phyloP scores from a whole-genome alignment of 1,139 yeast species.

The Pichia sp. region DNA sequence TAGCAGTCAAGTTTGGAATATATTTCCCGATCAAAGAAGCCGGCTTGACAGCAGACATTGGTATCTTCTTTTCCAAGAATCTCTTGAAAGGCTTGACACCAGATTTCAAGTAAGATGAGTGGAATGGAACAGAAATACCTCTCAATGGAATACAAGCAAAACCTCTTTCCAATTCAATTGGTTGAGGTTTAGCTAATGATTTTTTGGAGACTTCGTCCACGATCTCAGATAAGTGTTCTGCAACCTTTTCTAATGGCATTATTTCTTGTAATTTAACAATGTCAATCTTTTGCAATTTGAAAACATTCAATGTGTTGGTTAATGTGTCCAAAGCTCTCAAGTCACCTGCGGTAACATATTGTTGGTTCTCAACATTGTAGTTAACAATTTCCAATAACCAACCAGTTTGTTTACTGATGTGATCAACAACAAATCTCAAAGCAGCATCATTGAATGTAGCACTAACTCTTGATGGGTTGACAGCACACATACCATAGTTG shows the following conservation, averaged over 20 bases:
- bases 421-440: slow-evolving; percentile 88
- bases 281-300: slow-evolving; percentile 91
- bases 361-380: slow-evolving; percentile 96
- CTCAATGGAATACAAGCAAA: slow-evolving; percentile 96
- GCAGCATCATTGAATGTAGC: slow-evolving; percentile 90
- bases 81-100: slow-evolving; percentile 99
- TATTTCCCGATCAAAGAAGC: slow-evolving; percentile 89
- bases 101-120: slow-evolving; percentile 91
- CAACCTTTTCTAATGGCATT: slow-evolving; percentile 82
- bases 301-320: slow-evolving; percentile 86
- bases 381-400: slow-evolving; percentile 98
- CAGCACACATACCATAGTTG: slow-evolving; percentile 98
- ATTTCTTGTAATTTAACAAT: slow-evolving; percentile 81
- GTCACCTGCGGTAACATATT: slow-evolving; percentile 98
- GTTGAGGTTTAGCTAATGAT: slow-evolving; percentile 85
- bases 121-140: slow-evolving; percentile 99
- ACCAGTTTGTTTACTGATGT: slow-evolving; percentile 72
- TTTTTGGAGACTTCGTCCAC: slow-evolving; percentile 79
- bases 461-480: slow-evolving; percentile 90
- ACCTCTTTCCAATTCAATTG: slow-evolving; percentile 95
- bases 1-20: slow-evolving; percentile 98
- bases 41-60: slow-evolving; percentile 92
- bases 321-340: slow-evolving; percentile 89
- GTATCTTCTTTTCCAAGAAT: slow-evolving; percentile 92
- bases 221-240: slow-evolving; percentile 80